Evolutionary conservation across 2,329 filamentous ascomycete genomes (phyloP), one percentile per base, ranked within the genome.

Genomic region (Penicillium italicum): DNA sequence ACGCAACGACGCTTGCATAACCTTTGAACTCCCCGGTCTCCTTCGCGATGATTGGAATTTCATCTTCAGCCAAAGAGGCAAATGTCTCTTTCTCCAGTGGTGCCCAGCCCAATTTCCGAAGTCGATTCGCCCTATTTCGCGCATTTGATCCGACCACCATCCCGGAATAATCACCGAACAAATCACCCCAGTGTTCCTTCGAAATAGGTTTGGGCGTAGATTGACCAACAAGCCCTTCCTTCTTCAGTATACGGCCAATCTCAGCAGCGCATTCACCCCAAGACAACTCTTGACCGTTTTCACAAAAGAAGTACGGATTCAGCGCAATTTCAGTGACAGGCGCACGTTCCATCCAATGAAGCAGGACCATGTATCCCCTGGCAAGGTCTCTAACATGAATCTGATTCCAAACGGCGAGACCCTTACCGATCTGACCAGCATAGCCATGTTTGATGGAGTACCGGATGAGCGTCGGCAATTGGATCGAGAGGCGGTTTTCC

Each of bases 301-400:
- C 79, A 65, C 72, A 76, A 68, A 81, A 81, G 63, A 76, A 81
- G 62, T 81, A 82, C 0, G 77, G 78, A 56, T 80, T 79, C 31
- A 71, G 55, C 1, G 76, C 60, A 1, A 74, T 57, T 8, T 73
- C 64, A 8, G 62, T 55, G 0, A 69, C 55, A 3, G 68, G 50
- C 0, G 66, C 59, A 8, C 60, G 43, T 54, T 81, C 79, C 18
- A 81, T 66, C 54, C 73, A 71, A 60, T 79, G 77, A n/a, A 81
- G 63, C 0, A 82, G 57, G 0, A 70, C 66, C 8, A 78, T 61
- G 58, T 80, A 81, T 0, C 68, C 79, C 5, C 75, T 62, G 4
- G 78, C 78, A 2, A 81, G 67, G 62, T 81, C 79, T 18, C 68
- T 52, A 8, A 81, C 79, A 61, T 82, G 80, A 30, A 81, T 69